Evolutionary conservation across 139 green algal genomes (phyloP).

Genomic region (Chlorella sp.): DNA sequence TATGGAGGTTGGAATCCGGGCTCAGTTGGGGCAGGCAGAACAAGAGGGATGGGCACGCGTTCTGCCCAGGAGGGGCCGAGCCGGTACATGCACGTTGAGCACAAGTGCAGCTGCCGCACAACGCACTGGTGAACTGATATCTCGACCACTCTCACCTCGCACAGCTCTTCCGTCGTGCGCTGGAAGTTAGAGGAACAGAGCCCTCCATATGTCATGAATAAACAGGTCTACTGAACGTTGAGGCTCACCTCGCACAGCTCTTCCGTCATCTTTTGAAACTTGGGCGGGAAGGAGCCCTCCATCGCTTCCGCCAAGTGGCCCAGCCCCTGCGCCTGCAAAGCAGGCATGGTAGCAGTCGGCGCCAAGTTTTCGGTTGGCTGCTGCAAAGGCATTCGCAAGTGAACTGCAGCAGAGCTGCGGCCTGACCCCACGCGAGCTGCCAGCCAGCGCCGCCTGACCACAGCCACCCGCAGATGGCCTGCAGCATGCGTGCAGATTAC

Average conservation of each 20-base stretch:
- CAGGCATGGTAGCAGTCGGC: not conserved
- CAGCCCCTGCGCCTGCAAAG: constrained; percentile 85
- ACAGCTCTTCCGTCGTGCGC: not conserved
- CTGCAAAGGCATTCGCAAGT: too few relatives aligned
- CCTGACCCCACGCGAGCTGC: not conserved
- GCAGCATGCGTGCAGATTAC: constrained; percentile 30
- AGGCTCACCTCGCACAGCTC: constrained; percentile 38
- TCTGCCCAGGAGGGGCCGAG: too few relatives aligned
- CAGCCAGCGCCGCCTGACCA: not conserved
- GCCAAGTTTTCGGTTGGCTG: not conserved
- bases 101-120: too few relatives aligned
- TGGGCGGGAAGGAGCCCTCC: constrained; percentile 48
- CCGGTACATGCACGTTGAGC: too few relatives aligned
- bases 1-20: too few relatives aligned
- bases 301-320: constrained; percentile 67
- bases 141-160: too few relatives aligned
- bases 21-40: not conserved
- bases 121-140: too few relatives aligned
- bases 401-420: too few relatives aligned
- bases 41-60: too few relatives aligned
- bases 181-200: not conserved
- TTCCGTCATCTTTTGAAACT: constrained; percentile 31
- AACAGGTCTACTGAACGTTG: not conserved
- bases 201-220: too few relatives aligned
- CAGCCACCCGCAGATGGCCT: too few relatives aligned